A percentile compares a stretch with the other conserved stretches of the same genome.
phyloP scores from a whole-genome alignment of 1,284 basidiomycete genomes.

The Peniophora sp. region DNA sequence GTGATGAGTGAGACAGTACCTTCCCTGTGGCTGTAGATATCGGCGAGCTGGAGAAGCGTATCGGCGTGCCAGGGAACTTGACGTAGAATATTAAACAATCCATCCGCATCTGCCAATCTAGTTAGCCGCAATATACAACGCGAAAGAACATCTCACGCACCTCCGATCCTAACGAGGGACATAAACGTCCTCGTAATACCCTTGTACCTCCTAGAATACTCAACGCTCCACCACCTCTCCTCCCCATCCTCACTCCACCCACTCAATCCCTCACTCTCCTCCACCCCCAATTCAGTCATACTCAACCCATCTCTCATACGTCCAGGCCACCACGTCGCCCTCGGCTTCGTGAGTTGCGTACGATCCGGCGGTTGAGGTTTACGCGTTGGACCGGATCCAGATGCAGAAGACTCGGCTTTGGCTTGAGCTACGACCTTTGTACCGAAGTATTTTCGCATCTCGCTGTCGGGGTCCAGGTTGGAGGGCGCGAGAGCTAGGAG shows the following conservation, averaged over 20 bases:
- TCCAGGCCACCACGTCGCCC: slow-evolving; percentile 54
- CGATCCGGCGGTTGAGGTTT: slow-evolving; percentile 28
- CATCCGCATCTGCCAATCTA: slow-evolving; percentile 54
- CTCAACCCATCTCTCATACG: slow-evolving; percentile 65
- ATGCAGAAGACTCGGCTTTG: slow-evolving; percentile 32
- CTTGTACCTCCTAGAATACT: slow-evolving; percentile 79
- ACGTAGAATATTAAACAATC: slow-evolving; percentile 50
- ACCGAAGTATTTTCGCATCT: slow-evolving; percentile 89
- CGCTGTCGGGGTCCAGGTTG: slow-evolving; percentile 80
- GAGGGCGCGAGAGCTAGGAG: slow-evolving; percentile 71
- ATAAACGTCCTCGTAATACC: slow-evolving; percentile 77
- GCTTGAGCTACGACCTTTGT: slow-evolving; percentile 71
- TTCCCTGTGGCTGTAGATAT: slow-evolving; percentile 79
- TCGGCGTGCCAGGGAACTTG: slow-evolving; percentile 82
- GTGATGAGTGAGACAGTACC: slow-evolving; percentile 31
- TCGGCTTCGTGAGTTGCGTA: slow-evolving; percentile 58
- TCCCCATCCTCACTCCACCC: slow-evolving; percentile 36
- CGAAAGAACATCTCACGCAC: slow-evolving; percentile 31
- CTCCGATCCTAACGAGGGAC: slow-evolving; percentile 70
- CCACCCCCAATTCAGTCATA: slow-evolving; percentile 45
- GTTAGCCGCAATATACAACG: background rate
- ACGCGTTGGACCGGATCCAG: slow-evolving; percentile 13
- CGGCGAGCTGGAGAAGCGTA: slow-evolving; percentile 81
- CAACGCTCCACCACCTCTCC: slow-evolving; percentile 82
- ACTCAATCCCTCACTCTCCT: slow-evolving; percentile 44